Conservation (phyloP, 257 asterid genomes). For the Rubia yunnanensis region DNA sequence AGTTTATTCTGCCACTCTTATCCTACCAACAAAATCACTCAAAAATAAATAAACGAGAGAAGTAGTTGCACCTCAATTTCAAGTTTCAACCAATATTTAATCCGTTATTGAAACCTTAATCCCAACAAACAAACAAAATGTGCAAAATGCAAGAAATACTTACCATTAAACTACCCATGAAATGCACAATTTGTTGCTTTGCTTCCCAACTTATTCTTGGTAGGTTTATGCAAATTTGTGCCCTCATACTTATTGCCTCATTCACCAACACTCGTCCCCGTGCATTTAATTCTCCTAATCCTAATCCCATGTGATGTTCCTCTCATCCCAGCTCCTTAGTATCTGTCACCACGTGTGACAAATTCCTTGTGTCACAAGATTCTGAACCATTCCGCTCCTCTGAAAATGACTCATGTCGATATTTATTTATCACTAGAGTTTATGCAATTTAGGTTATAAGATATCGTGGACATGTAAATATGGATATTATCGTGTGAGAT, state of each 20-base stretch:
- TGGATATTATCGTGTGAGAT: too few relatives aligned
- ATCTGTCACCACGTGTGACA: background rate
- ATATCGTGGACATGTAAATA: too few relatives aligned
- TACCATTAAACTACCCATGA: background rate
- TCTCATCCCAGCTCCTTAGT: background rate
- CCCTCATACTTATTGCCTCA: background rate
- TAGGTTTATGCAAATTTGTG: conserved; percentile 12
- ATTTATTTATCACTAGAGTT: too few relatives aligned
- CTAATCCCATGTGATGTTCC: conserved; percentile 2
- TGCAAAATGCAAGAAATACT: background rate
- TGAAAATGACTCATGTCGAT: too few relatives aligned
- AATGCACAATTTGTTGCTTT: conserved; percentile 3
- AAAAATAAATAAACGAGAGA: too few relatives aligned
- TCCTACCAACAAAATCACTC: too few relatives aligned
- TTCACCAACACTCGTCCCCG: background rate
- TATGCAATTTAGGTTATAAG: too few relatives aligned
- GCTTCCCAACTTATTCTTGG: conserved; percentile 3
- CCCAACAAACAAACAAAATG: conserved; percentile 4
- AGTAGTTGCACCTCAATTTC: too few relatives aligned
- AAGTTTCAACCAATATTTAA: background rate
- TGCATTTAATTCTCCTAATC: background rate
- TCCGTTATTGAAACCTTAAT: background rate
- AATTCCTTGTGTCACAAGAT: background rate
- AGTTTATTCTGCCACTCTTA: too few relatives aligned
- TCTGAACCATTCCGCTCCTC: too few relatives aligned